Base-by-base conservation (phyloP, 441 rosid genomes). In the Bruguiera hainesii region DNA sequence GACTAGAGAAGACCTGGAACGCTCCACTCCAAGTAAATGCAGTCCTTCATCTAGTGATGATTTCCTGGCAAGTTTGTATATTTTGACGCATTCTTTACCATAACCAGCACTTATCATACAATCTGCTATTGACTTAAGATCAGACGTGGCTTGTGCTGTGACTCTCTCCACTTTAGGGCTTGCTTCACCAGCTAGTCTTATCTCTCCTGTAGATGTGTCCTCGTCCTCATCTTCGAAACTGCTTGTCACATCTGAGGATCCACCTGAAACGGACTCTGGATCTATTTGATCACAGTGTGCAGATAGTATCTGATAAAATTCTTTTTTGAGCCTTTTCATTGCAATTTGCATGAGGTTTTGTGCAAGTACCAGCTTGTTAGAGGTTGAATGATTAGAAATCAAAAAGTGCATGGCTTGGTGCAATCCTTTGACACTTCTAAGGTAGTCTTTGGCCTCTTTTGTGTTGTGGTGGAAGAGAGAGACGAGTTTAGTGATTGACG, bases 91-190 rank as follows among this genome's bases (percentile, higher is more conserved):
- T 70, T 93, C 96, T 55, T 77, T 84, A 1, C 74, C 79, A 63
- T 86, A 87, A 0, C 98, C 98, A 10, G 80, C 58, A 0, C 83
- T 64, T 8, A 87, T 85, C 97, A 93, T 87, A 66, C 89, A 84
- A 37, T 82, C 88, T 5, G 89, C 90, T 10, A 90, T 87, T 53
- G 75, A 65, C 74, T 81, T 89, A 67, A 90, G 78, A 71, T 89
- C 91, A 11, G 75, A 69, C 67, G 82, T 62, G 15, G 48, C 55
- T 64, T 70, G 50, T 3, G 66, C 78, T 1, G 89, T 73, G 68
- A 70, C 79, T 63, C 65, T 75, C 70, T 76, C 90, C 35, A 58
- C 75, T 62, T 79, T 75, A 35, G 73, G 71, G 61, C 75, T 78
- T 0, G 82, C 80, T 31, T 81, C 80, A 0, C 79, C 75, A 6